Conservation (phyloP, 495 filamentous ascomycete species). For the Aspergillus hancockii region DNA sequence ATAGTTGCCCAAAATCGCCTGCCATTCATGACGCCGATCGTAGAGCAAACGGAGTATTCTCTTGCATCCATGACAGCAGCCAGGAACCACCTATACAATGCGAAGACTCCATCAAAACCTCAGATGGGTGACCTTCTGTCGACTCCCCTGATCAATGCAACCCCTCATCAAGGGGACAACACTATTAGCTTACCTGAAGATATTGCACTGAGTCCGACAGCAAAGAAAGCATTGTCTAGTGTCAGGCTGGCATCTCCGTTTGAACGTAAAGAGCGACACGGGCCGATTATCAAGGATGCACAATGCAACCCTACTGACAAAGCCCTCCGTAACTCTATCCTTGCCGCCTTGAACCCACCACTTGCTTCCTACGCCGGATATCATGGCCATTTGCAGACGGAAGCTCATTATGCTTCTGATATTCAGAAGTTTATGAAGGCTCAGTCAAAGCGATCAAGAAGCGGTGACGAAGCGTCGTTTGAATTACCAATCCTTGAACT, state of each 20-base stretch:
- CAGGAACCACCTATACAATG: constrained; percentile 57
- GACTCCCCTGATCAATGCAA: constrained; percentile 30
- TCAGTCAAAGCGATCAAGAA: constrained; percentile 59
- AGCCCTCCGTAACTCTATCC: constrained; percentile 68
- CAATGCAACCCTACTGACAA: constrained; percentile 89
- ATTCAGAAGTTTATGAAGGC: constrained; percentile 78
- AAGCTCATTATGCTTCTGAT: constrained; percentile 63
- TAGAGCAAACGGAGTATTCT: constrained; percentile 89
- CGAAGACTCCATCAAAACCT: constrained; percentile 73
- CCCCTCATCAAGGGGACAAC: constrained; percentile 32
- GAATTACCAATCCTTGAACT: constrained; percentile 69
- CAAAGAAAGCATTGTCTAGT: constrained; percentile 43
- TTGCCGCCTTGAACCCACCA: constrained; percentile 68
- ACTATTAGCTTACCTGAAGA: constrained; percentile 37
- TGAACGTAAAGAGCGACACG: constrained; percentile 31
- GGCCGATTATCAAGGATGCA: constrained; percentile 73
- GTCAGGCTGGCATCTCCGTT: constrained; percentile 18
- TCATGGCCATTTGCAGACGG: constrained; percentile 61
- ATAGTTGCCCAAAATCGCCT: constrained; percentile 81
- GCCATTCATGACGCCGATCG: constrained; percentile 98
- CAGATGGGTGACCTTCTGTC: constrained; percentile 39
- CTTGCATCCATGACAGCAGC: constrained; percentile 61
- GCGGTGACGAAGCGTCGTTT: constrained; percentile 52
- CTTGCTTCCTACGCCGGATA: constrained; percentile 76
- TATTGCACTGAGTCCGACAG: constrained; percentile 46